Percentiles rank a stretch among this genome's conserved stretches.
Evolutionary conservation across 2,329 filamentous ascomycete genomes (phyloP).

Genomic region (Aspergillus sclerotialis): DNA sequence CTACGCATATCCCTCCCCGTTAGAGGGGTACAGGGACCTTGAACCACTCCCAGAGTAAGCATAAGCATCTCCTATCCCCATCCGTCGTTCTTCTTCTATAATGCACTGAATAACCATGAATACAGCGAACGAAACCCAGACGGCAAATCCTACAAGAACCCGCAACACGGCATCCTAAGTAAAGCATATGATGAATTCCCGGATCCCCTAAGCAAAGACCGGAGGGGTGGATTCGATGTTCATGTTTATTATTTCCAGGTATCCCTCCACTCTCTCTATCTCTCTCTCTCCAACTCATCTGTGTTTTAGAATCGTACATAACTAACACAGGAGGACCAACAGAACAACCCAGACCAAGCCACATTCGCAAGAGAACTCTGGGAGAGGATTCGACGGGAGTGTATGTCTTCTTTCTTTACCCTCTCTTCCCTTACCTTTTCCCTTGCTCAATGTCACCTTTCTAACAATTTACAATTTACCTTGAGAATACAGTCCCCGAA

Average conservation of each 20-base stretch:
- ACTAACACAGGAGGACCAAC: constrained; percentile 5
- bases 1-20: constrained; percentile 50
- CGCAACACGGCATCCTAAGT: constrained; percentile 53
- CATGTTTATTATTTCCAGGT: constrained; percentile 75
- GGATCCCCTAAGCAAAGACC: constrained; percentile 59
- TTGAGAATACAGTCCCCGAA: constrained; percentile 74
- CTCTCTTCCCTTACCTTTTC: neutral
- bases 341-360: constrained; percentile 54
- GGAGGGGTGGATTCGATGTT: constrained; percentile 70
- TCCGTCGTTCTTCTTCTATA: too few relatives aligned
- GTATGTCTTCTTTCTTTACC: constrained; percentile 38
- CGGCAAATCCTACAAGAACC: constrained; percentile 71
- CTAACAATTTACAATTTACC: too few relatives aligned
- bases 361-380: constrained; percentile 66
- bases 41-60: constrained; percentile 41
- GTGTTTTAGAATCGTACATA: neutral
- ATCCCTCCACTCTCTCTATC: neutral
- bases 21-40: constrained; percentile 45
- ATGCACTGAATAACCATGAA: too few relatives aligned
- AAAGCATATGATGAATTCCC: constrained; percentile 64
- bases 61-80: constrained; percentile 3
- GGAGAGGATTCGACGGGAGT: constrained; percentile 74
- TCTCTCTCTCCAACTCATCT: too few relatives aligned
- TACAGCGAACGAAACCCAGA: constrained; percentile 56
- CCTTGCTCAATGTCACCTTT: too few relatives aligned